A percentile compares a stretch with the other conserved stretches of the same genome.
Evolutionary conservation across 2,329 filamentous ascomycete species (phyloP).

Genomic region (Clonostachys rhizophaga): DNA sequence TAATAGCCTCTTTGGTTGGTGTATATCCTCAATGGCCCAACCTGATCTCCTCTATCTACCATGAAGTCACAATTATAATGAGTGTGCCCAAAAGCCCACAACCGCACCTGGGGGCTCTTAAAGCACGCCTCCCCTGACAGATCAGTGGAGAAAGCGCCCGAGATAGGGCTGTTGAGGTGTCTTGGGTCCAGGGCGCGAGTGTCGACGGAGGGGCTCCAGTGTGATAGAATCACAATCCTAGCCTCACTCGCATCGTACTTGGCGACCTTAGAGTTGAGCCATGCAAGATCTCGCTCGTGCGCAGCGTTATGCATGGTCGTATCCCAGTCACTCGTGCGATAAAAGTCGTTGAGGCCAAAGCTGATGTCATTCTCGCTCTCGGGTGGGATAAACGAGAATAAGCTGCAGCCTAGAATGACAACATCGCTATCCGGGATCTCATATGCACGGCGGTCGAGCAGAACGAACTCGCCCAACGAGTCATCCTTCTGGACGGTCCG

Average conservation of each 20-base stretch:
- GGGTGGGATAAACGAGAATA: constrained; percentile 41
- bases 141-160: constrained; percentile 31
- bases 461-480: constrained; percentile 1
- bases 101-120: constrained; percentile 20
- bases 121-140: constrained; percentile 27
- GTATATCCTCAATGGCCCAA: constrained; percentile 21
- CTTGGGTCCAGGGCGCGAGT: constrained; percentile 21
- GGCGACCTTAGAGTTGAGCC: constrained; percentile 32
- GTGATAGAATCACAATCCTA: constrained; percentile 31
- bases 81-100: constrained; percentile 46
- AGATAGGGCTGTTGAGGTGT: constrained; percentile 19
- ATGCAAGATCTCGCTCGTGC: constrained; percentile 31
- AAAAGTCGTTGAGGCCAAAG: constrained; percentile 46
- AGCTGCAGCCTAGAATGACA: constrained; percentile 28
- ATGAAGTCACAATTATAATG: constrained; percentile 37
- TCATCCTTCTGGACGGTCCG: constrained; percentile 11
- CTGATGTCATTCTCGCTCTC: constrained; percentile 29
- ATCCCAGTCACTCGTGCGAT: constrained; percentile 33
- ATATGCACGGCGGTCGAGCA: constrained; percentile 11
- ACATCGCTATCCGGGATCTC: constrained; percentile 13
- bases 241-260: constrained; percentile 11
- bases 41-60: constrained; percentile 10
- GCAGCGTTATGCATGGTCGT: constrained; percentile 26
- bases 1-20: constrained; percentile 35
- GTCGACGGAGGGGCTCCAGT: constrained; percentile 33